These are phyloP conservation scores for Pachysolen tannophilus DNA, from an alignment of 805 yeast genomes.

Conservation along the genomic window DNA sequence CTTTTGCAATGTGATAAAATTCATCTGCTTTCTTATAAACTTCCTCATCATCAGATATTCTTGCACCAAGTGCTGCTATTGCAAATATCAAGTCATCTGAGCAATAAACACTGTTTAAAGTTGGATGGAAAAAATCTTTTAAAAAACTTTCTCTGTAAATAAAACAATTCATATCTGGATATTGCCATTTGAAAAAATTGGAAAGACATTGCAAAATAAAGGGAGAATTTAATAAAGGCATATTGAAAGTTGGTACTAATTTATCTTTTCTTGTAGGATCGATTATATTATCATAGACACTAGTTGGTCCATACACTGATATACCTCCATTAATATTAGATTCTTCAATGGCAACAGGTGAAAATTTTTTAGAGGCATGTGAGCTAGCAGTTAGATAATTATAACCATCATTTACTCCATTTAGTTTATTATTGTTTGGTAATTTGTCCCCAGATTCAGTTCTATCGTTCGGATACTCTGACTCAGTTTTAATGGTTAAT, in stretches of 20 bases:
- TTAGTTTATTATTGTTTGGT: background rate
- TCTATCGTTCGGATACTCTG: too few species aligned
- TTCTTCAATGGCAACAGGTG: background rate
- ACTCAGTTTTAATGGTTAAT: background rate
- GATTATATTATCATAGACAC: background rate
- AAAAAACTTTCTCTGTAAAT: conserved; percentile 58
- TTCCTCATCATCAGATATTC: conserved; percentile 35
- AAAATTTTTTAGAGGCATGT: background rate
- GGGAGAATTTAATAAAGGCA: background rate
- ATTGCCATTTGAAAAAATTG: conserved; percentile 48
- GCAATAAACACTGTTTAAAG: conserved; percentile 43
- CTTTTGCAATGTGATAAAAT: conserved; percentile 41
- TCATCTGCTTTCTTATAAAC: conserved; percentile 31
- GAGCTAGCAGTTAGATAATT: too few species aligned
- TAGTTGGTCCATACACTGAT: background rate
- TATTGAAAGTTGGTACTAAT: background rate
- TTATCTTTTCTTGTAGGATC: background rate
- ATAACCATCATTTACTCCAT: too few species aligned
- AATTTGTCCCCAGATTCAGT: background rate
- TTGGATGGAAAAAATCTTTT: conserved; percentile 52
- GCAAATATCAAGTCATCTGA: conserved; percentile 45
- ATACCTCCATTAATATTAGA: background rate
- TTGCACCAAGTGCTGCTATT: conserved; percentile 52
- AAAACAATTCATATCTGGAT: conserved; percentile 56
- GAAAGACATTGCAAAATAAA: conserved; percentile 14